phyloP scores from a whole-genome alignment of 495 filamentous ascomycete genomes.

The Xylaria telfairii region DNA sequence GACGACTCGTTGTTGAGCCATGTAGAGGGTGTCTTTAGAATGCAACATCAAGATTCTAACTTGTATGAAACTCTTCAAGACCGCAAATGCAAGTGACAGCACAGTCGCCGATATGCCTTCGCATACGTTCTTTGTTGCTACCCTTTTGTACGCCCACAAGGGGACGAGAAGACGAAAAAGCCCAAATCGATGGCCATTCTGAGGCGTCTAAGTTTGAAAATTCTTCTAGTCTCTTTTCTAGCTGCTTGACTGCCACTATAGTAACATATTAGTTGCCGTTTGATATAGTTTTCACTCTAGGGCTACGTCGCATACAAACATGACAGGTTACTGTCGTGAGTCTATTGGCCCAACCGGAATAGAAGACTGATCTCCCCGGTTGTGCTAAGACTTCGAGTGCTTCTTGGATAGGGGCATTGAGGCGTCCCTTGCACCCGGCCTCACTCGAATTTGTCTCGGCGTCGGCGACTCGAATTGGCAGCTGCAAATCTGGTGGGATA shows the following conservation, averaged over 20 bases:
- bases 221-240: constrained; percentile 39
- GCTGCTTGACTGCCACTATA: constrained; percentile 35
- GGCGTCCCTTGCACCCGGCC: constrained; percentile 20
- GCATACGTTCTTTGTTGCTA: constrained; percentile 27
- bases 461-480: constrained; percentile 38
- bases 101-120: constrained; percentile 38
- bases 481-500: constrained; percentile 35
- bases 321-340: constrained; percentile 43
- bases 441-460: constrained; percentile 17
- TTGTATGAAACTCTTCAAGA: constrained; percentile 29
- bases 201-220: constrained; percentile 26
- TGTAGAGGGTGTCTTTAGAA: background rate
- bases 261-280: background rate
- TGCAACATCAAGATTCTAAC: background rate
- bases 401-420: constrained; percentile 27
- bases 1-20: background rate
- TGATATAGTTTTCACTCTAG: too few species aligned
- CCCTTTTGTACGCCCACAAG: constrained; percentile 37
- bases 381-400: constrained; percentile 27
- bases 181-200: constrained; percentile 40
- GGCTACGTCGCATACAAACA: constrained; percentile 23
- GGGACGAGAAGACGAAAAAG: constrained; percentile 38
- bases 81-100: constrained; percentile 33
- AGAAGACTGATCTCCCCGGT: constrained; percentile 40
- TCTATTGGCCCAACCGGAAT: constrained; percentile 38